phyloP scores from a whole-genome alignment of 352 stramenopile species.

The Pythium aristosporum region DNA sequence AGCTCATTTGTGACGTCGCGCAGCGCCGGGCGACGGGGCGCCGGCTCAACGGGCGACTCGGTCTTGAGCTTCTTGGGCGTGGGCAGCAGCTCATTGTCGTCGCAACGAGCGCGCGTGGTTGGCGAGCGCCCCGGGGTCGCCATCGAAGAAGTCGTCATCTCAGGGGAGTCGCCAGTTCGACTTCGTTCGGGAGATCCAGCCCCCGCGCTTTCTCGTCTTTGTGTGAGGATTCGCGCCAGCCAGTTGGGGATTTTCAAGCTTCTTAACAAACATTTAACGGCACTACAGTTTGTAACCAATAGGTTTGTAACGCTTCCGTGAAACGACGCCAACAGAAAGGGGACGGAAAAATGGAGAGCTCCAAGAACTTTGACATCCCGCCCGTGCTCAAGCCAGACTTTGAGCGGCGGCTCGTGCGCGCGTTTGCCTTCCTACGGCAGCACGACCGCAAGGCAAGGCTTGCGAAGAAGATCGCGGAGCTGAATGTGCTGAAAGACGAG shows the following conservation, averaged over 20 bases:
- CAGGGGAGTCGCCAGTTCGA: background rate
- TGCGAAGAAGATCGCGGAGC: constrained; percentile 23
- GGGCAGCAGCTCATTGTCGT: constrained; percentile 31
- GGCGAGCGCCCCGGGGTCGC: constrained; percentile 1
- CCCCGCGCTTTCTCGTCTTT: constrained; percentile 14
- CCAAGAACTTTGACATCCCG: constrained; percentile 23
- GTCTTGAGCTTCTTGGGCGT: constrained; percentile 36
- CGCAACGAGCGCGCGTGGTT: constrained; percentile 9
- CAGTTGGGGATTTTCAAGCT: background rate
- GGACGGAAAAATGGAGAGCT: constrained; percentile 19
- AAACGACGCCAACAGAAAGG: background rate
- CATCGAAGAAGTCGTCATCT: background rate
- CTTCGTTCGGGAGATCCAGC: background rate
- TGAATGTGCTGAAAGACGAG: constrained; percentile 16
- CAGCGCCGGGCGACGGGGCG: constrained; percentile 27
- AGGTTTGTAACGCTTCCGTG: background rate
- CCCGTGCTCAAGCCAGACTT: constrained; percentile 41
- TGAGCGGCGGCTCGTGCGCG: constrained; percentile 42
- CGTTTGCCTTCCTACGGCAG: constrained; percentile 58
- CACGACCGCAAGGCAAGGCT: constrained; percentile 53
- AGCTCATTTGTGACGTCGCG: constrained; percentile 29
- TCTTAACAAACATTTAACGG: constrained; percentile 1
- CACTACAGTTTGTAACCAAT: constrained; percentile 1
- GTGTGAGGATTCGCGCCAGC: constrained; percentile 10
- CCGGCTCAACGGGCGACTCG: constrained; percentile 22